These are phyloP conservation scores for Neurospora sp. DNA, from an alignment of 495 filamentous ascomycete genomes.

Conservation along the genomic window DNA sequence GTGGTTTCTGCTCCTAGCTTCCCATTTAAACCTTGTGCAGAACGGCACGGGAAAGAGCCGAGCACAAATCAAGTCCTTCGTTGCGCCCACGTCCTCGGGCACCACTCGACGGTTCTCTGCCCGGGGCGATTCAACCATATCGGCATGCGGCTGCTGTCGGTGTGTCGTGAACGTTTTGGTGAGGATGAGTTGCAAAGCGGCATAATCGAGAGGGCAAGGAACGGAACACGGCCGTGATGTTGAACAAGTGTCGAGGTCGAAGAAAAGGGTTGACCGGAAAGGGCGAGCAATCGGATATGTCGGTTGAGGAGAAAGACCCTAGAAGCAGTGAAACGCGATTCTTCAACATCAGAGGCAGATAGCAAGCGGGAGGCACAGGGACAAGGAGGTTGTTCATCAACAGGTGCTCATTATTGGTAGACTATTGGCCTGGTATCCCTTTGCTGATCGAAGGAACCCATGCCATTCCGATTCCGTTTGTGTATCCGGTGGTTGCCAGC, in stretches of 20 bases:
- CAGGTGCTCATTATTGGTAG: conserved; percentile 24
- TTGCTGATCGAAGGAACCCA: conserved; percentile 10
- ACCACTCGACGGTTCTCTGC: neutral
- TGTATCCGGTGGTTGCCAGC: conserved; percentile 14
- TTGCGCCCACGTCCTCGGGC: neutral
- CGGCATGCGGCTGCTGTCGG: neutral
- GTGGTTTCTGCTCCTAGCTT: neutral
- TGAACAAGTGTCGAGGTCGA: neutral
- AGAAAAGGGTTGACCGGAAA: too few relatives aligned
- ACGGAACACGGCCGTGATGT: neutral
- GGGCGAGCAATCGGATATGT: too few relatives aligned
- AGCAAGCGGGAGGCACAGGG: neutral
- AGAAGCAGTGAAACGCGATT: neutral
- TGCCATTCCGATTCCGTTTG: conserved; percentile 7
- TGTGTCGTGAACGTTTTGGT: neutral
- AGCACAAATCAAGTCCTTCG: neutral
- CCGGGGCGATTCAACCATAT: neutral
- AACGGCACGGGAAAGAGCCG: neutral
- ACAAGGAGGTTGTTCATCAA: conserved; percentile 8
- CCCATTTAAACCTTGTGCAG: neutral
- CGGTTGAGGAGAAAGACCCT: neutral
- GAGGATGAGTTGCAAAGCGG: neutral
- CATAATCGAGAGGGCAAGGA: neutral
- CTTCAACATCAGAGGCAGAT: neutral
- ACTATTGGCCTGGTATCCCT: conserved; percentile 21